Percentiles rank a stretch among this genome's conserved stretches.
These are phyloP conservation scores for Friedmanniomyces endolithicus DNA, from an alignment of 495 filamentous ascomycete genomes.

Conservation along the genomic window DNA sequence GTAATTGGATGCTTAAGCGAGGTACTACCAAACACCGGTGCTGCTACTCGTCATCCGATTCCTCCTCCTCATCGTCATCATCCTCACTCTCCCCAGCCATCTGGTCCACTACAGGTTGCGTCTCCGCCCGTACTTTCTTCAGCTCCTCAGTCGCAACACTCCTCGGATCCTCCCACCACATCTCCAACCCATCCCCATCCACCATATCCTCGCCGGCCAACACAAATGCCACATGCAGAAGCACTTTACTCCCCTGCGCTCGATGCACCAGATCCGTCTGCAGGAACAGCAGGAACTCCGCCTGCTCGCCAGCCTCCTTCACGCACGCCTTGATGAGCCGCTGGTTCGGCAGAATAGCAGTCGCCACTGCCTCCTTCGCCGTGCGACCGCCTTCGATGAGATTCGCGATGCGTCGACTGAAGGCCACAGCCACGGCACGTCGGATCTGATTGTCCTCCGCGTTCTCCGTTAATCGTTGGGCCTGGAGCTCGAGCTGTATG, in stretches of 20 bases:
- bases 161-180: constrained; percentile 73
- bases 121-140: constrained; percentile 55
- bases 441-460: constrained; percentile 80
- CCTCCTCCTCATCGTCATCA: constrained; percentile 38
- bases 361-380: constrained; percentile 51
- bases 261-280: constrained; percentile 61
- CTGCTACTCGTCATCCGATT: constrained; percentile 21
- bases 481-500: constrained; percentile 80
- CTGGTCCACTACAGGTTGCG: constrained; percentile 54
- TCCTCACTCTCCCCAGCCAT: constrained; percentile 57
- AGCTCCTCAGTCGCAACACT: constrained; percentile 53
- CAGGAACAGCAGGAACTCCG: constrained; percentile 68
- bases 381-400: constrained; percentile 44
- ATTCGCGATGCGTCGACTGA: constrained; percentile 67
- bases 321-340: constrained; percentile 46
- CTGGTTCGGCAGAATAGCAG: constrained; percentile 44
- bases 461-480: constrained; percentile 75
- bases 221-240: constrained; percentile 65
- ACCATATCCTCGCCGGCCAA: constrained; percentile 74
- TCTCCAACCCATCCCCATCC: constrained; percentile 75
- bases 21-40: no score
- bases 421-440: constrained; percentile 69
- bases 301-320: constrained; percentile 54
- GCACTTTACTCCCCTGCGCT: constrained; percentile 45
- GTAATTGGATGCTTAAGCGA: no score